Conservation (phyloP, 345 rosid species). For the Zanthoxylum bungeanum region DNA sequence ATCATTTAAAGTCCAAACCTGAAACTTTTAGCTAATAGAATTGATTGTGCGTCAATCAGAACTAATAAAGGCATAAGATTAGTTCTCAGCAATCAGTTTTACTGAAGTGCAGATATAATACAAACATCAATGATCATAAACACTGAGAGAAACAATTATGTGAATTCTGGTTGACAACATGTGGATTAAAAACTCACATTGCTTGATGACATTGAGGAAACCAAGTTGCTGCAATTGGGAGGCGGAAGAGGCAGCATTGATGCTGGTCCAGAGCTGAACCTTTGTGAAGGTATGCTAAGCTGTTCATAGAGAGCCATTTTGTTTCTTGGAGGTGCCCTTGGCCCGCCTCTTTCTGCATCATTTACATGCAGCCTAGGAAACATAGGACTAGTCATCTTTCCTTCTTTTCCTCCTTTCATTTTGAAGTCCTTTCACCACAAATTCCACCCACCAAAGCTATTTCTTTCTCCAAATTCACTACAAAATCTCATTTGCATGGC, state of each 20-base stretch:
- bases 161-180: not conserved
- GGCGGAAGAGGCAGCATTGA: conserved; percentile 37
- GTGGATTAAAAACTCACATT: conserved; percentile 34
- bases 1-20: not conserved
- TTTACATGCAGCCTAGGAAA: conserved; percentile 74
- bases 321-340: conserved; percentile 72
- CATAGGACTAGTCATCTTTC: conserved; percentile 43
- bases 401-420: conserved; percentile 46
- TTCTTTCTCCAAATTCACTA: conserved; percentile 13
- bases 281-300: conserved; percentile 55
- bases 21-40: not conserved
- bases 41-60: not conserved
- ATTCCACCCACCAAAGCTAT: conserved; percentile 12
- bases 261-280: conserved; percentile 31
- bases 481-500: conserved; percentile 18
- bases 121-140: not conserved
- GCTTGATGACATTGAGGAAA: conserved; percentile 35
- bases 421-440: conserved; percentile 14
- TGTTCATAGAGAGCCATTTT: conserved; percentile 81
- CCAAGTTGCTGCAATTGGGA: conserved; percentile 22
- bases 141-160: conserved; percentile 4
- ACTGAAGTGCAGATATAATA: conserved; percentile 6
- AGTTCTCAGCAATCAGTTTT: not conserved
- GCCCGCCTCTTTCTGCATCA: conserved; percentile 61
- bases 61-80: not conserved